phyloP scores from a whole-genome alignment of 768 basidiomycete species.

The Dioszegia crocea region DNA sequence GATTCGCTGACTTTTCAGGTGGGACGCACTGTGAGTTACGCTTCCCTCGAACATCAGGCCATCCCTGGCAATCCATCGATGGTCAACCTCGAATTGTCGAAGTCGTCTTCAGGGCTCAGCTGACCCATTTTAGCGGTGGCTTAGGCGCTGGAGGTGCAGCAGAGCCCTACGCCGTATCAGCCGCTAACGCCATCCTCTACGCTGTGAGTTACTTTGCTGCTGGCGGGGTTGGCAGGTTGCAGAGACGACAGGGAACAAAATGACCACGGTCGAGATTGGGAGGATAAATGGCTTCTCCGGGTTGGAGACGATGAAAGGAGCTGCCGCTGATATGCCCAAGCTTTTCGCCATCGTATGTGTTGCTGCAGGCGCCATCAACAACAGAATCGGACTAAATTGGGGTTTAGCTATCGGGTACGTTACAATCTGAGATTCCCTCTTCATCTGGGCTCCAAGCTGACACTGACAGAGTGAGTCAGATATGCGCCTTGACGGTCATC shows the following conservation, averaged over 20 bases:
- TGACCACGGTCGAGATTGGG: no score
- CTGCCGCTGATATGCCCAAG: not conserved
- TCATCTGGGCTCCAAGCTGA: not conserved
- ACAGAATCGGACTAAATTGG: slow-evolving; percentile 31
- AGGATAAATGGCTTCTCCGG: no score
- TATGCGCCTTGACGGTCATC: not conserved
- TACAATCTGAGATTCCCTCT: no score
- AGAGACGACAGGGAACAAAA: no score
- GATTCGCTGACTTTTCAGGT: slow-evolving; percentile 21
- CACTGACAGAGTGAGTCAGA: slow-evolving; percentile 2
- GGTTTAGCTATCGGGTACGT: slow-evolving; percentile 32
- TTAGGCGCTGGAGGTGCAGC: slow-evolving; percentile 31
- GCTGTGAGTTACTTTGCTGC: slow-evolving; percentile 8
- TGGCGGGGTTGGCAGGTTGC: no score
- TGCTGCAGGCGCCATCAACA: slow-evolving; percentile 31
- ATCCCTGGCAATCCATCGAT: not conserved
- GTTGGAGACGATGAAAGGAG: no score
- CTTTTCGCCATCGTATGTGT: slow-evolving; percentile 29
- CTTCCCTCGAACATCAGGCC: no score
- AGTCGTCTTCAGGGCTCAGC: not conserved
- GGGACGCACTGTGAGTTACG: slow-evolving; percentile 29
- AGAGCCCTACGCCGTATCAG: slow-evolving; percentile 30
- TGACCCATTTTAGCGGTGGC: slow-evolving; percentile 14
- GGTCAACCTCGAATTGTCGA: not conserved
- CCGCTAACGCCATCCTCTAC: slow-evolving; percentile 31